These are phyloP conservation scores for Rehmannia glutinosa DNA, from an alignment of 257 asterid genomes.

Conservation along the genomic window DNA sequence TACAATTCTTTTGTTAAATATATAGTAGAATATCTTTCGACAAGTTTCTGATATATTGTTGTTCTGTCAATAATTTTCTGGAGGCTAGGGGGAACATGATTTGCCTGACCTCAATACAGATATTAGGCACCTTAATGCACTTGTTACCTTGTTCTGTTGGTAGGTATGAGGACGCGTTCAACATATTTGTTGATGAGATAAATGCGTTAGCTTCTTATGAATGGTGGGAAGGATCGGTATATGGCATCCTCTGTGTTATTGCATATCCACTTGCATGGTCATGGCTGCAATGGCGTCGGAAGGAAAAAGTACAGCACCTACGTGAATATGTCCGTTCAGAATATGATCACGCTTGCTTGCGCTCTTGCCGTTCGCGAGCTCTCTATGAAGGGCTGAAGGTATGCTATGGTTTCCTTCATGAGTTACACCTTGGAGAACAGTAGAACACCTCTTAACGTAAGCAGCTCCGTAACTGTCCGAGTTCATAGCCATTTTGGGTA, in stretches of 20 bases:
- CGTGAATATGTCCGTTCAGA: constrained; percentile 94
- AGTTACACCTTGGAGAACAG: neutral
- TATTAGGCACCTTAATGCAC: constrained; percentile 1
- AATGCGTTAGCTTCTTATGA: constrained; percentile 78
- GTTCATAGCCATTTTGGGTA: neutral
- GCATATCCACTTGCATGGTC: constrained; percentile 89
- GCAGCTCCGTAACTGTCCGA: neutral
- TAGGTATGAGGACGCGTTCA: constrained; percentile 92
- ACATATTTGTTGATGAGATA: constrained; percentile 76
- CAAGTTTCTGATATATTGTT: too few species aligned
- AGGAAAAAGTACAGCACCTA: constrained; percentile 67
- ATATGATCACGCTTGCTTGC: constrained; percentile 92
- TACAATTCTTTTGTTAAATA: neutral
- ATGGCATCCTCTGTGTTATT: constrained; percentile 54
- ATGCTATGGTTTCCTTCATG: constrained; percentile 13
- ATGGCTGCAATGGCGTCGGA: constrained; percentile 83
- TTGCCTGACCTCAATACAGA: too few species aligned
- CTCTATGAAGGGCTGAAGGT: constrained; percentile 93
- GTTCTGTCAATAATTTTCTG: too few species aligned
- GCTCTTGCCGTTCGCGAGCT: constrained; percentile 94
- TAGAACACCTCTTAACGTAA: neutral
- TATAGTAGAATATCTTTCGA: neutral
- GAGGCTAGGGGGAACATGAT: too few species aligned
- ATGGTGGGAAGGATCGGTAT: constrained; percentile 95
- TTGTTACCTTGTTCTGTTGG: constrained; percentile 20